These are phyloP conservation scores for Hirschfeldia incana DNA, from an alignment of 345 rosid genomes.

Conservation along the genomic window DNA sequence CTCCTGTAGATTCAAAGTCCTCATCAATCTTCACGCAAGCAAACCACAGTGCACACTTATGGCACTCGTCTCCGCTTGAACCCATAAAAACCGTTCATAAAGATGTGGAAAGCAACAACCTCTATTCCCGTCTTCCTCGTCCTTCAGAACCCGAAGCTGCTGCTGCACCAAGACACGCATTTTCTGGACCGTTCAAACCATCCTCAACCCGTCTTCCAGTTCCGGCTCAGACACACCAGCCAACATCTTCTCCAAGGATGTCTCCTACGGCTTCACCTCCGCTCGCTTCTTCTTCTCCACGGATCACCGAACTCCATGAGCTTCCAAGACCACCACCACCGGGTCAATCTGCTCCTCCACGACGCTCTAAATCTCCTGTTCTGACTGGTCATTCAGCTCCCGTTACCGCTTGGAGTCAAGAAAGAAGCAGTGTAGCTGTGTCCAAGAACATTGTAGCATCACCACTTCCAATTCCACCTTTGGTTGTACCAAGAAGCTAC, in stretches of 20 bases:
- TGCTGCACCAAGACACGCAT: constrained; percentile 49
- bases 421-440: constrained; percentile 44
- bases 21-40: constrained; percentile 43
- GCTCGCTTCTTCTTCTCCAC: constrained; percentile 72
- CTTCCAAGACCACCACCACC: constrained; percentile 99
- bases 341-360: constrained; percentile 37
- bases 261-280: constrained; percentile 93
- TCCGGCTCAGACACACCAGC: constrained; percentile 27
- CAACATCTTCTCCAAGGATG: constrained; percentile 58
- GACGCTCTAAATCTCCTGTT: constrained; percentile 55
- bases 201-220: constrained; percentile 46
- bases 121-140: constrained; percentile 60
- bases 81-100: constrained; percentile 61
- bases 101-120: constrained; percentile 30
- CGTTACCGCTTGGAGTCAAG: constrained; percentile 58
- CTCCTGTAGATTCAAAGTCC: constrained; percentile 60
- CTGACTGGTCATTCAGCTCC: constrained; percentile 83
- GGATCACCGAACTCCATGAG: constrained; percentile 87
- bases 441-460: constrained; percentile 55
- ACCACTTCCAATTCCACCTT: constrained; percentile 83
- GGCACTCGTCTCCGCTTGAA: constrained; percentile 80
- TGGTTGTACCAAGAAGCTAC: constrained; percentile 69
- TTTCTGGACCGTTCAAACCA: constrained; percentile 76
- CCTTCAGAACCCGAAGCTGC: constrained; percentile 48
- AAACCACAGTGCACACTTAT: constrained; percentile 46